Evolutionary conservation across 1,139 yeast species (phyloP).

Genomic region (Hyphopichia wangnamkhiaoensis): DNA sequence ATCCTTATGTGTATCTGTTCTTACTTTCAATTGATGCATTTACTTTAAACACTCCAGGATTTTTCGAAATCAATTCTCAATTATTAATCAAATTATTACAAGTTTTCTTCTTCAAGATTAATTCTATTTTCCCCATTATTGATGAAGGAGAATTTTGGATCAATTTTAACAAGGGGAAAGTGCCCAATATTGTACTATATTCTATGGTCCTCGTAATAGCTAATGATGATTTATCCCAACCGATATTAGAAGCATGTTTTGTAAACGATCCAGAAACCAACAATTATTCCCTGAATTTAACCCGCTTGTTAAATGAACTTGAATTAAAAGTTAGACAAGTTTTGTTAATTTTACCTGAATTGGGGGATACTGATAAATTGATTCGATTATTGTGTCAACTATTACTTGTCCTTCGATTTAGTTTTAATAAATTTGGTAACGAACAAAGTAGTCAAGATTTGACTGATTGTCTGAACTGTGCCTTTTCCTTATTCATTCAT

Average conservation of each 20-base stretch:
- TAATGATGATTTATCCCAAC: constrained; percentile 29
- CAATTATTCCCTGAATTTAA: constrained; percentile 13
- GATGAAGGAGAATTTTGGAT: constrained; percentile 31
- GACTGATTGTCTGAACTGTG: constrained; percentile 30
- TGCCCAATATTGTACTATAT: constrained; percentile 26
- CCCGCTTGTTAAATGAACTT: constrained; percentile 23
- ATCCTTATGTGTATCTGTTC: constrained; percentile 18
- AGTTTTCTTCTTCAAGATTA: constrained; percentile 33
- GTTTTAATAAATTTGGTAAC: constrained; percentile 31
- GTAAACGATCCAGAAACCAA: constrained; percentile 8
- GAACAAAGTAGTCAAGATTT: constrained; percentile 41
- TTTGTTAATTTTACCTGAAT: constrained; percentile 24
- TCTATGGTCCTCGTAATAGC: constrained; percentile 28
- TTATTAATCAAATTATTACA: constrained; percentile 25
- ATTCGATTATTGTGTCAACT: constrained; percentile 27
- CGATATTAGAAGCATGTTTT: constrained; percentile 24
- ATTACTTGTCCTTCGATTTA: constrained; percentile 30
- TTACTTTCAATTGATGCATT: constrained; percentile 33
- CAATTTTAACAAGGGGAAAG: constrained; percentile 19
- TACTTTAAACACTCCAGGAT: constrained; percentile 25
- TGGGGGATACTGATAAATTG: constrained; percentile 39
- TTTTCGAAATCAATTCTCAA: constrained; percentile 18
- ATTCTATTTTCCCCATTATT: constrained; percentile 34
- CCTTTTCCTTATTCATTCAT: constrained; percentile 34
- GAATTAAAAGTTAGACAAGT: constrained; percentile 36